phyloP scores from a whole-genome alignment of 192 early-diverging fungal genomes.

The Entrophospora sp. region DNA sequence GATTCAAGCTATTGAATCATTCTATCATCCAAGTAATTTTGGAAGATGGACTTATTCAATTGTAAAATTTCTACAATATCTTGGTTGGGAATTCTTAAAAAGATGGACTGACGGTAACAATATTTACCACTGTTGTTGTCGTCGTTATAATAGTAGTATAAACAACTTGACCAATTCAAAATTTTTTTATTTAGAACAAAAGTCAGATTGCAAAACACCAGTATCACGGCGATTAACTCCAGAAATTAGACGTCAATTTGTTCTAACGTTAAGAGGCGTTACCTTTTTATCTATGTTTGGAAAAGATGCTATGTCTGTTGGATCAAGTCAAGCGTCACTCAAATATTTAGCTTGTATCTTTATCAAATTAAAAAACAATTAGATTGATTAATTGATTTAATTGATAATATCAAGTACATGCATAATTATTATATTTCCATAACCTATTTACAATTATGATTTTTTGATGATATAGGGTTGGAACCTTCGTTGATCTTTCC shows the following conservation, averaged over 20 bases:
- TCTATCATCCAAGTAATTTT: constrained; percentile 87
- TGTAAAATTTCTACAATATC: constrained; percentile 56
- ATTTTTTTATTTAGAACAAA: constrained; percentile 31
- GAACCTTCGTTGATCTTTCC: constrained; percentile 73
- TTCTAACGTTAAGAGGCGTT: constrained; percentile 50
- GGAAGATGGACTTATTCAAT: constrained; percentile 76
- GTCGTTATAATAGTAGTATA: not conserved
- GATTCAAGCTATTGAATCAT: constrained; percentile 81
- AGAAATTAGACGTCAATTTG: constrained; percentile 49
- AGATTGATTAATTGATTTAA: not conserved
- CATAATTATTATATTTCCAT: not conserved
- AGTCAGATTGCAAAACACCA: constrained; percentile 56
- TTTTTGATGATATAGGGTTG: constrained; percentile 37
- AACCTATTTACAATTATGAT: not conserved
- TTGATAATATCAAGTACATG: not conserved
- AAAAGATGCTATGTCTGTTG: constrained; percentile 58
- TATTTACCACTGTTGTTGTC: not conserved
- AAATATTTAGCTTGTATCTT: constrained; percentile 60
- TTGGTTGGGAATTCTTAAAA: constrained; percentile 60
- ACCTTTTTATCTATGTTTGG: constrained; percentile 63
- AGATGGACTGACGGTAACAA: constrained; percentile 44
- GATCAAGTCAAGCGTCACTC: constrained; percentile 52
- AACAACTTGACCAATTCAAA: not conserved
- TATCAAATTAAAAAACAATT: not conserved
- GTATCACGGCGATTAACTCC: constrained; percentile 44